Evolutionary conservation across 75 land plant genomes (phyloP), one percentile per base, ranked within the genome.

Genomic region (Azolla pinnata): DNA sequence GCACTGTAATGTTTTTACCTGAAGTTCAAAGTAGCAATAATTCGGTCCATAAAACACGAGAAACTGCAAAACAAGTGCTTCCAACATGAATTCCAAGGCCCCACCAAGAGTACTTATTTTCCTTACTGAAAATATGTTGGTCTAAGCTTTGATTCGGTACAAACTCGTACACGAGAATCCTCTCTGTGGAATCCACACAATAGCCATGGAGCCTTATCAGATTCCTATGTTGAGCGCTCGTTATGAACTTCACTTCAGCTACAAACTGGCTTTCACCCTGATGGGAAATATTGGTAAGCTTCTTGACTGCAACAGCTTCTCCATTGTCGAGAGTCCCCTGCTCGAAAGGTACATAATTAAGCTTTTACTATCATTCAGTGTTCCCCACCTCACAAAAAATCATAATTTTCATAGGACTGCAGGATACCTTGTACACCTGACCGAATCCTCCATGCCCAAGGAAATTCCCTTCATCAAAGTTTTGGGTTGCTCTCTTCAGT

Each of bases 171-270:
- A 84, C 79, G 4, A 84, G 67, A 0, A 84, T 54, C 28, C 73
- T 63, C 24, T 84, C 67, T 18, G 49, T n/a, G 20, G 71, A 76
- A 28, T 81, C 79, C 0, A 75, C 57, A 61, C 88, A 84, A 46
- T 84, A 84, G 2, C 88, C 88, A 31, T 78, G 42, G 9, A 84
- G 75, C 2, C 69, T 65, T 38, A 81, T 76, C 23, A 84, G 71
- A 54, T 84, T 84, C 55, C 72, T 67, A 57, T 81, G 88, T 46
- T 75, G 74, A 47, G 81, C 75, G 29, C 66, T 78, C 9, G 82
- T 62, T 12, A 84, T 61, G 61, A 81, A 49, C 7, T 56, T 68
- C 27, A 84, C 81, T 42, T 84, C 88, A 35, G 74, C 59, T 8
- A 78, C 49, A 26, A 84, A 83, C 53, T 84, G 81, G 0, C 62